Base-by-base conservation (phyloP, 2,329 filamentous ascomycete genomes). In the Monosporascus cannonballus region DNA sequence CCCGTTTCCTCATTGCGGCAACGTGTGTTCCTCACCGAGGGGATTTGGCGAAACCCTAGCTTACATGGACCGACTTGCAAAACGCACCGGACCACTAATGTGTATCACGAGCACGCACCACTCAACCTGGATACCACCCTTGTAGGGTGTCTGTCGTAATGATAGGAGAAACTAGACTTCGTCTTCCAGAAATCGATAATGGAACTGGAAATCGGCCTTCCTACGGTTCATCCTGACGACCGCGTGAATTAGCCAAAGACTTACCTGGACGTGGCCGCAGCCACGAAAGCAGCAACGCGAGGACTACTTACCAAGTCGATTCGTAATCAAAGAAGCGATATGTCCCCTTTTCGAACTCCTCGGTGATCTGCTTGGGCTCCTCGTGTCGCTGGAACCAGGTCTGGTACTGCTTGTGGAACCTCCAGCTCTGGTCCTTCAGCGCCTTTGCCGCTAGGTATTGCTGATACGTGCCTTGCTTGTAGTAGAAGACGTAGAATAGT, bases 291-390 rank as follows among this genome's bases (percentile, higher is more conserved):
- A 34, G 30, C 30, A 34, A 38, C 42, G 54, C 52, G 57, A 38
- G 41, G 20, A 27, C 24, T 48, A 77, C 88, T 73, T 74, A 96
- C 94, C 94, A 99, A 67, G 94, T 99, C 72, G 90, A 96, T 74
- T 99, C 94, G 69, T 99, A 99, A 73, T 99, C 94, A 71, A 99
- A 99, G 78, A 99, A 99, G 49, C 94, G 86, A 76, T 99, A 99
- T 24, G 94, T 99, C 57, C 94, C 94, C 73, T 99, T 94, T 74
- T 99, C 94, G 67, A 90, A 97, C 73, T 99, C 94, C 71, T 99
- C 94, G 0, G 94, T 97, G 66, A 99, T 99, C 63, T 86, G 92
- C 78, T 99, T 99, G 18, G 94, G 94, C 75, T 99, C 94, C 68
- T 99, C 94, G 61, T 99, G 94, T 49, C 94, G 83, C 72, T 99